Evolutionary conservation across 169 alveolate genomes (phyloP).

Genomic region (Babesia gibsoni): DNA sequence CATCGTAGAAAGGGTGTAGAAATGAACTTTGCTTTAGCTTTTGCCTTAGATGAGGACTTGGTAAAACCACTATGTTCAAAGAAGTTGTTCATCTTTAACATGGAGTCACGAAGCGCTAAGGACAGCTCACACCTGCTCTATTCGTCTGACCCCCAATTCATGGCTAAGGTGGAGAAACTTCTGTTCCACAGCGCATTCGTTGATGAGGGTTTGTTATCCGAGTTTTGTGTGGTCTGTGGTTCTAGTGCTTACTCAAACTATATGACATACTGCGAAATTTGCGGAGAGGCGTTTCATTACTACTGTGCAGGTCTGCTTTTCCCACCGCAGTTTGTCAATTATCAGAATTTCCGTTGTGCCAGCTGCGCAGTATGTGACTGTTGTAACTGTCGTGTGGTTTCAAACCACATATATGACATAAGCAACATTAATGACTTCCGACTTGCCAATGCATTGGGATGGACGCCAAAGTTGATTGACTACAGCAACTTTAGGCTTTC

Average conservation of each 20-base stretch:
- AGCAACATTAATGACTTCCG: slow-evolving; percentile 28
- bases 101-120: not conserved
- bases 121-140: not conserved
- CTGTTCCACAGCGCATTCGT: not conserved
- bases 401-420: slow-evolving; percentile 43
- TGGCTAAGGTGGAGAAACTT: not conserved
- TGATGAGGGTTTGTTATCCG: not conserved
- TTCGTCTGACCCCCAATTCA: not conserved
- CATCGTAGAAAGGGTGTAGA: not conserved
- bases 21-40: not conserved
- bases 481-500: not conserved
- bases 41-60: not conserved
- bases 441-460: slow-evolving; percentile 37
- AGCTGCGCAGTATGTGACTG: slow-evolving; percentile 32
- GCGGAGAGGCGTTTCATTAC: slow-evolving; percentile 57
- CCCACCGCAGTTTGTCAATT: slow-evolving; percentile 30
- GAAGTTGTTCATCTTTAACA: slow-evolving; percentile 2
- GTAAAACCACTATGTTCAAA: slow-evolving; percentile 3
- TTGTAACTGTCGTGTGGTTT: slow-evolving; percentile 4
- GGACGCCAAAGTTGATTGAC: slow-evolving; percentile 5
- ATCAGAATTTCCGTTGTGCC: slow-evolving; percentile 23
- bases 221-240: slow-evolving; percentile 43
- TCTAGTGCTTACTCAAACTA: slow-evolving; percentile 20
- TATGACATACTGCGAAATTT: slow-evolving; percentile 18
- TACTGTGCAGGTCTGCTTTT: slow-evolving; percentile 35